Base-by-base conservation (phyloP, 148 eudicot species). In the Silene conica region DNA sequence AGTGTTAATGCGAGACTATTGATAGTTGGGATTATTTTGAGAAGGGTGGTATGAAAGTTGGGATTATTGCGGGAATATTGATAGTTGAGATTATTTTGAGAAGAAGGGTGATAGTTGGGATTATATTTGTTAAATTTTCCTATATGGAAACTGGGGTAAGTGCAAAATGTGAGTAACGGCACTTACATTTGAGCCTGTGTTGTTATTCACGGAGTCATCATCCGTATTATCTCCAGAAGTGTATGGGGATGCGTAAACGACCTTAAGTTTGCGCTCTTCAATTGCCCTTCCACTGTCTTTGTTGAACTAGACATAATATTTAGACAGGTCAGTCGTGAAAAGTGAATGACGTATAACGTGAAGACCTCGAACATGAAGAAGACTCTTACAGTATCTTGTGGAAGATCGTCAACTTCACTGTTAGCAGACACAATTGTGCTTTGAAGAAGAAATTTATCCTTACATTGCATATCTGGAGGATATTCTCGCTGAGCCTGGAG, bases 371-470 rank as follows among this genome's bases (percentile, higher is more conserved):
- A 18, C 61, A 66, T 23, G 58, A 63, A 41, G 15, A 54, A 74
- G 6, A 77, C 59, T 70, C 92, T 85, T 84, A 93, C 98, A 75
- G 87, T 84, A 81, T 88, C 92, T 74, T 74, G 82, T 38, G 92
- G 89, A 78, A 93, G 92, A 77, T 83, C 85, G 71, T 93, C 96
- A 63, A 80, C 76, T 43, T 93, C 92, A 70, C 87, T 77, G 76
- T 87, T 60, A 72, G 88, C 72, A 74, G 93, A 48, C 58, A 93
- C 90, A 55, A 82, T 56, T 31, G 96, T 89, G 80, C 98, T 85
- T 73, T 93, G 98, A 43, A 93, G 84, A 58, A 93, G 98, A 85
- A 93, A 93, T 69, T 93, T 93, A 82, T 93, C 98, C 80, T 81
- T 93, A 84, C 88, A 85, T 74, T 83, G 92, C 96, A 86, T 87